Evolutionary conservation across 2,329 filamentous ascomycete species (phyloP).

Genomic region (Trichoderma sp.): DNA sequence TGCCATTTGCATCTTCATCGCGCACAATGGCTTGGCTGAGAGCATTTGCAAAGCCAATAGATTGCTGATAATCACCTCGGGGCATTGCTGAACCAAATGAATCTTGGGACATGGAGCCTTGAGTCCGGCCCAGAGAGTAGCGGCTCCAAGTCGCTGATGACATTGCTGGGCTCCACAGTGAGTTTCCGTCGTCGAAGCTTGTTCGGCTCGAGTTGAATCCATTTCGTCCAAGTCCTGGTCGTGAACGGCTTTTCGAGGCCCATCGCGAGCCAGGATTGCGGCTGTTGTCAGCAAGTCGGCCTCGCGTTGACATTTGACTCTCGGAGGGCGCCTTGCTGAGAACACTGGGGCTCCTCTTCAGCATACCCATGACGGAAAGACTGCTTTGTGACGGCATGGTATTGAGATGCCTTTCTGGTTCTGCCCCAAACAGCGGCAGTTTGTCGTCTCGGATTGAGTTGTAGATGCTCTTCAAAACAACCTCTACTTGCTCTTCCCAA

Average conservation of each 20-base stretch:
- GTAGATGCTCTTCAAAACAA: constrained; percentile 91
- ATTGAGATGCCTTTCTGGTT: constrained; percentile 48
- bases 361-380: constrained; percentile 73
- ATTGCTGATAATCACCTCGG: constrained; percentile 86
- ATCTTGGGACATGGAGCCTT: constrained; percentile 90
- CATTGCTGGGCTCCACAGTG: constrained; percentile 81
- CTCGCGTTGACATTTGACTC: constrained; percentile 68
- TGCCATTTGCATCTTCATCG: constrained; percentile 69
- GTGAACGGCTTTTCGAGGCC: constrained; percentile 83
- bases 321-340: constrained; percentile 94
- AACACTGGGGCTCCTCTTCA: constrained; percentile 86
- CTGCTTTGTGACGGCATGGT: constrained; percentile 57
- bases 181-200: constrained; percentile 88
- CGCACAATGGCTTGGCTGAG: constrained; percentile 95
- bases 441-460: constrained; percentile 83
- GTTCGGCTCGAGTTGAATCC: constrained; percentile 90
- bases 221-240: constrained; percentile 72
- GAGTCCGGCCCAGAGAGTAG: constrained; percentile 86
- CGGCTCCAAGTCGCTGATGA: constrained; percentile 97
- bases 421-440: constrained; percentile 82
- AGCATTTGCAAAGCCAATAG: constrained; percentile 96
- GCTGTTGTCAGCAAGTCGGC: constrained; percentile 66
- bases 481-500: constrained; percentile 89
- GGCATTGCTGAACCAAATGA: constrained; percentile 80
- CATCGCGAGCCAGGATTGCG: constrained; percentile 67